These are phyloP conservation scores for Macrophomina pseudophaseolina DNA, from an alignment of 2,329 filamentous ascomycete genomes.

Conservation along the genomic window DNA sequence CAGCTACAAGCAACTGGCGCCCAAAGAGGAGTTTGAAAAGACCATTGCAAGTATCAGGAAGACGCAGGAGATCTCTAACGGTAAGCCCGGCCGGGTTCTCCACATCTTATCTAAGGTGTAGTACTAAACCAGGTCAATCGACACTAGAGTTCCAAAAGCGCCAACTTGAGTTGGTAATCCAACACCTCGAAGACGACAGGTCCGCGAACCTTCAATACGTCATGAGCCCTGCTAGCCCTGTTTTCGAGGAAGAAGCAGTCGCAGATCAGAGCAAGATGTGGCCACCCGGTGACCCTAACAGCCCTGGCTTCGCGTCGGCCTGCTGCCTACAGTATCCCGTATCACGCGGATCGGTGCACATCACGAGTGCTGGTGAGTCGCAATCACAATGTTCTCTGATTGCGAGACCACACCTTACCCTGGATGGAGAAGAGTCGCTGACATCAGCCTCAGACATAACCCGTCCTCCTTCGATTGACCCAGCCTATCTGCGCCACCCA, in stretches of 20 bases:
- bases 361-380: conserved; percentile 1
- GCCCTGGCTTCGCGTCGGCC: background rate
- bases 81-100: background rate
- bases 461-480: conserved; percentile 45
- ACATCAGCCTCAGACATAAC: conserved; percentile 33
- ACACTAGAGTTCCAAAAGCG: conserved; percentile 18
- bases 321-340: conserved; percentile 15
- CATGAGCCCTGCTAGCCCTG: background rate
- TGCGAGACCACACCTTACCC: no score
- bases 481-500: conserved; percentile 49
- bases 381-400: no score
- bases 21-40: conserved; percentile 2
- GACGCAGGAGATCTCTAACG: conserved; percentile 2
- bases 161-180: conserved; percentile 26
- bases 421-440: background rate
- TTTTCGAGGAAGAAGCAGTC: background rate
- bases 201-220: conserved; percentile 20
- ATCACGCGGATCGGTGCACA: conserved; percentile 8
- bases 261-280: background rate
- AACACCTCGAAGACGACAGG: conserved; percentile 16
- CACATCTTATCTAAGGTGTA: background rate
- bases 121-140: background rate
- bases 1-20: conserved; percentile 18
- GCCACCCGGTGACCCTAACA: background rate
- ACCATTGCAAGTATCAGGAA: conserved; percentile 7